phyloP scores from a whole-genome alignment of 345 rosid genomes.

The Citrus mangshanensis region DNA sequence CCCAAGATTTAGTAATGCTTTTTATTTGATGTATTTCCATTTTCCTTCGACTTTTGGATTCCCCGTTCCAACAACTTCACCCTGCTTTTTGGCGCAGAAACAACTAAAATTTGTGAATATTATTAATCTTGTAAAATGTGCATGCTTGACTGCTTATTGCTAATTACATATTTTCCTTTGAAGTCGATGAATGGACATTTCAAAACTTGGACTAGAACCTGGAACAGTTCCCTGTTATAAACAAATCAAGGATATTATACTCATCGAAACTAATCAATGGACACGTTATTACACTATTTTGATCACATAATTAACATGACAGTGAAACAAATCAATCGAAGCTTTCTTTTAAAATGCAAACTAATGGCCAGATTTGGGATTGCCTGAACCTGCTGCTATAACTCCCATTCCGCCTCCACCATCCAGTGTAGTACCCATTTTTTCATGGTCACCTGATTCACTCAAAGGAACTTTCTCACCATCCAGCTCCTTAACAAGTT shows the following conservation, averaged over 20 bases:
- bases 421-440: not conserved
- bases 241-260: no score
- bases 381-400: slow-evolving; percentile 59
- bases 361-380: slow-evolving; percentile 59
- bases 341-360: not conserved
- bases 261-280: not conserved
- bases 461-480: slow-evolving; percentile 52
- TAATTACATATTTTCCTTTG: not conserved
- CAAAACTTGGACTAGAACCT: not conserved
- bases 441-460: slow-evolving; percentile 23
- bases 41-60: no score
- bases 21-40: no score
- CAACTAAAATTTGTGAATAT: no score
- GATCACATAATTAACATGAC: not conserved
- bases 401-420: slow-evolving; percentile 50
- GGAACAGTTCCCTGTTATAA: not conserved
- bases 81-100: no score
- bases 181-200: not conserved
- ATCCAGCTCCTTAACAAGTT: slow-evolving; percentile 59
- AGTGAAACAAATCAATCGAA: not conserved
- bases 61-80: no score
- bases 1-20: no score
- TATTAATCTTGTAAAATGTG: no score
- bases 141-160: no score
- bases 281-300: not conserved